Evolutionary conservation across 2,329 filamentous ascomycete genomes (phyloP).

Genomic region (Fusarium nisikadoi): DNA sequence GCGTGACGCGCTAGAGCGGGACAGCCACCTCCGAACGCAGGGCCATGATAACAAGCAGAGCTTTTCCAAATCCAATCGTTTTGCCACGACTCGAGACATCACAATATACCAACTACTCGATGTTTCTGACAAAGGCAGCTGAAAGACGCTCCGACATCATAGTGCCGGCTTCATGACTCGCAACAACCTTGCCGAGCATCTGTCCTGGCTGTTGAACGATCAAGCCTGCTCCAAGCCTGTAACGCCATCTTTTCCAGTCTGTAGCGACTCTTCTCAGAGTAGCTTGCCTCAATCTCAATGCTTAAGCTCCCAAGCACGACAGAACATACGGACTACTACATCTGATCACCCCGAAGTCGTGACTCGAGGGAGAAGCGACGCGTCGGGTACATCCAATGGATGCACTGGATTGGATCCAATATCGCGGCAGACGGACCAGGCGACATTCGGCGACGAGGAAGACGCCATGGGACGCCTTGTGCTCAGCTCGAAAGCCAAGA

Average conservation of each 20-base stretch:
- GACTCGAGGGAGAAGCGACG: conserved; percentile 1
- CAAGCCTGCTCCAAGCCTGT: conserved; percentile 54
- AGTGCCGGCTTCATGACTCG: conserved; percentile 67
- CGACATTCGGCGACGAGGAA: conserved; percentile 43
- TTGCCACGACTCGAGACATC: conserved; percentile 14
- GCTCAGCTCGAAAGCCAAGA: conserved; percentile 57
- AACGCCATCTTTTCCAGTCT: conserved; percentile 51
- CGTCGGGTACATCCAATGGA: conserved; percentile 36
- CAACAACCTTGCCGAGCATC: conserved; percentile 68
- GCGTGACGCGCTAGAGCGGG: conserved; percentile 44
- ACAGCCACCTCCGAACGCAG: conserved; percentile 16
- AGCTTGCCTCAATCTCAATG: conserved; percentile 43
- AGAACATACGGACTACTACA: conserved; percentile 1
- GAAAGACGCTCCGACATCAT: conserved; percentile 37
- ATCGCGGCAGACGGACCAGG: conserved; percentile 43
- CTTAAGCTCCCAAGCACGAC: conserved; percentile 11
- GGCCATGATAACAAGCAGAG: conserved; percentile 40
- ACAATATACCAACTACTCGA: conserved; percentile 27
- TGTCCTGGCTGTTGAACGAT: conserved; percentile 67
- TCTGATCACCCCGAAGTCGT: conserved; percentile 5
- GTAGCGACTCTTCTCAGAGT: conserved; percentile 42
- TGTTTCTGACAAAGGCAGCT: conserved; percentile 39
- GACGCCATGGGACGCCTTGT: conserved; percentile 59
- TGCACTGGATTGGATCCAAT: conserved; percentile 33
- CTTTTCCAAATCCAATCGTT: conserved; percentile 19